Conservation (phyloP, 2,329 filamentous ascomycete genomes). For the Colletotrichum euphorbiae region DNA sequence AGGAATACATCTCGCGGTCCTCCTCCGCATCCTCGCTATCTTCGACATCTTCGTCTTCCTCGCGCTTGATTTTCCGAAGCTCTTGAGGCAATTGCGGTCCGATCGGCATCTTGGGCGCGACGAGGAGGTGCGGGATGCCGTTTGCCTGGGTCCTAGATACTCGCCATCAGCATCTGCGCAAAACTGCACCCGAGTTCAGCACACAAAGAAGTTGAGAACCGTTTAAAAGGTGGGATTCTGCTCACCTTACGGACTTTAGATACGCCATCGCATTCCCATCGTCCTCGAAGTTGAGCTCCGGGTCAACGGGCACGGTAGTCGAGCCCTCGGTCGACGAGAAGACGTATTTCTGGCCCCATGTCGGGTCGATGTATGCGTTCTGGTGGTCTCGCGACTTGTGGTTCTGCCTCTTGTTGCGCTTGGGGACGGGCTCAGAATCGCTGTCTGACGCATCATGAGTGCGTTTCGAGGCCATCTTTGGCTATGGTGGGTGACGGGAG, state of each 20-base stretch:
- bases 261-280: constrained; percentile 77
- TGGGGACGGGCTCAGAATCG: constrained; percentile 43
- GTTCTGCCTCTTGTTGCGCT: constrained; percentile 43
- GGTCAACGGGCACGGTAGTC: constrained; percentile 59
- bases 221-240: constrained; percentile 19
- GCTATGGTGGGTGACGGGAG: too few species aligned
- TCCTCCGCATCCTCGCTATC: constrained; percentile 46
- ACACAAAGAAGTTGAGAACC: constrained; percentile 32
- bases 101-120: constrained; percentile 67
- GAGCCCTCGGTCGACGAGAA: constrained; percentile 71
- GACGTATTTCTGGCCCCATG: constrained; percentile 78
- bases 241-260: constrained; percentile 76
- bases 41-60: constrained; percentile 46
- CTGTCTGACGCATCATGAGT: constrained; percentile 47
- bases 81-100: constrained; percentile 62
- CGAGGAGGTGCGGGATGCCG: constrained; percentile 77
- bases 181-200: constrained; percentile 44
- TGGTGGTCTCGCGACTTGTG: constrained; percentile 54
- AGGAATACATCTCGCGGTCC: constrained; percentile 60
- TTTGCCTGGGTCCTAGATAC: constrained; percentile 78
- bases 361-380: constrained; percentile 66
- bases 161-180: constrained; percentile 61
- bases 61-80: constrained; percentile 46
- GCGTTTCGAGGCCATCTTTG: constrained; percentile 52
- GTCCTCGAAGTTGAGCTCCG: constrained; percentile 75